These are phyloP conservation scores for Nakazawaea holstii DNA, from an alignment of 805 yeast species.

Conservation along the genomic window DNA sequence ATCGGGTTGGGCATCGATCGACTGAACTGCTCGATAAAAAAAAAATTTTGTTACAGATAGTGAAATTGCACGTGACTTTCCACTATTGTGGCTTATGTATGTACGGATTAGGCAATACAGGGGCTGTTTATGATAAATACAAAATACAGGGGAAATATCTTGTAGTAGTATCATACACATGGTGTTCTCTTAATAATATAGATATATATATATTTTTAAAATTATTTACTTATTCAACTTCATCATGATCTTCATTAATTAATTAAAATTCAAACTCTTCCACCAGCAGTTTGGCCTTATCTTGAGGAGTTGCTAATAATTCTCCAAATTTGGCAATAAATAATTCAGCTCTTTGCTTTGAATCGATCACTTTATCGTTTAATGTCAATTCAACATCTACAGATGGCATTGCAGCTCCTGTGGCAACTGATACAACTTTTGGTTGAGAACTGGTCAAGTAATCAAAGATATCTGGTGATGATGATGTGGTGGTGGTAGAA, in stretches of 20 bases:
- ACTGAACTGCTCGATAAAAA: no score
- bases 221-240: no score
- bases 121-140: no score
- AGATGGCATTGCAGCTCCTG: constrained; percentile 20
- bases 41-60: not conserved
- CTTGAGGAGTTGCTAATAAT: not conserved
- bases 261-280: constrained; percentile 5
- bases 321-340: constrained; percentile 23
- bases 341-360: constrained; percentile 40
- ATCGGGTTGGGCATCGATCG: no score
- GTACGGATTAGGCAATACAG: not conserved
- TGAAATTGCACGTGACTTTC: constrained; percentile 6
- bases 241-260: not conserved
- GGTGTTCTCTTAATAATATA: no score
- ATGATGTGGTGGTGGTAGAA: constrained; percentile 12
- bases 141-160: no score
- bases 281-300: not conserved
- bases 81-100: constrained; percentile 1
- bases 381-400: constrained; percentile 30
- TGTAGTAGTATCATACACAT: no score
- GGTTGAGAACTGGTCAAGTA: constrained; percentile 17
- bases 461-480: constrained; percentile 20
- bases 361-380: constrained; percentile 35
- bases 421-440: not conserved
- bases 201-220: no score